These are phyloP conservation scores for Jaminaea rosea DNA, from an alignment of 1,284 basidiomycete genomes.

Conservation along the genomic window DNA sequence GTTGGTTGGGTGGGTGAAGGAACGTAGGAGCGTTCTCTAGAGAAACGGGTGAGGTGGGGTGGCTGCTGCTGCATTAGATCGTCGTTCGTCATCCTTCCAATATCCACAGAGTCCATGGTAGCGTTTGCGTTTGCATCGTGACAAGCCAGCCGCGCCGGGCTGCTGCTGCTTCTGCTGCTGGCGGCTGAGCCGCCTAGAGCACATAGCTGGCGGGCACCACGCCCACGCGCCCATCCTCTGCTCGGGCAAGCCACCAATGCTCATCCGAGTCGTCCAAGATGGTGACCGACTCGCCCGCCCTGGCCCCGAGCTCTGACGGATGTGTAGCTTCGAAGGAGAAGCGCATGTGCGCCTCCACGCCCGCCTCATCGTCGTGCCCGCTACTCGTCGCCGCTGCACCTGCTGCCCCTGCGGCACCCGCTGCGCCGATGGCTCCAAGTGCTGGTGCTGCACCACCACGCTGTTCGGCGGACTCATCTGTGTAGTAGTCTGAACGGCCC, in stretches of 20 bases:
- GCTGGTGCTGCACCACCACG: conserved; percentile 55
- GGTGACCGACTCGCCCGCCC: conserved; percentile 31
- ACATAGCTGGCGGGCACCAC: conserved; percentile 39
- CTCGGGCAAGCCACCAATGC: conserved; percentile 38
- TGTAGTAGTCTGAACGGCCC: conserved; percentile 38
- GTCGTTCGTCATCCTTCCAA: too few relatives aligned
- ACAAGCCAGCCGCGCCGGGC: too few relatives aligned
- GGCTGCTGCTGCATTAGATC: too few relatives aligned
- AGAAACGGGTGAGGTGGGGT: too few relatives aligned
- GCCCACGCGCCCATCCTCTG: conserved; percentile 25
- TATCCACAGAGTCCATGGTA: too few relatives aligned
- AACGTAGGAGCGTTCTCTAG: too few relatives aligned
- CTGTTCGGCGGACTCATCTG: conserved; percentile 32
- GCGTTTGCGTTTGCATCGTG: too few relatives aligned
- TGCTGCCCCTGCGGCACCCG: conserved; percentile 8
- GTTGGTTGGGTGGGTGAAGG: too few relatives aligned
- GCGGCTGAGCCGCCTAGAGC: conserved; percentile 11
- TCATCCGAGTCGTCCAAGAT: conserved; percentile 37
- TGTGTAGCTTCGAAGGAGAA: conserved; percentile 39
- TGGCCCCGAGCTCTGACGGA: conserved; percentile 28
- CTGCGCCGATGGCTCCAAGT: conserved; percentile 4
- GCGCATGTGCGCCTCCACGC: conserved; percentile 35
- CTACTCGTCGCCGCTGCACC: conserved; percentile 4
- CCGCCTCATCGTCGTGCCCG: conserved; percentile 9
- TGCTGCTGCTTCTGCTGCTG: too few relatives aligned